Evolutionary conservation across 495 filamentous ascomycete genomes (phyloP).

Genomic region (Chlorociboria aeruginascens): DNA sequence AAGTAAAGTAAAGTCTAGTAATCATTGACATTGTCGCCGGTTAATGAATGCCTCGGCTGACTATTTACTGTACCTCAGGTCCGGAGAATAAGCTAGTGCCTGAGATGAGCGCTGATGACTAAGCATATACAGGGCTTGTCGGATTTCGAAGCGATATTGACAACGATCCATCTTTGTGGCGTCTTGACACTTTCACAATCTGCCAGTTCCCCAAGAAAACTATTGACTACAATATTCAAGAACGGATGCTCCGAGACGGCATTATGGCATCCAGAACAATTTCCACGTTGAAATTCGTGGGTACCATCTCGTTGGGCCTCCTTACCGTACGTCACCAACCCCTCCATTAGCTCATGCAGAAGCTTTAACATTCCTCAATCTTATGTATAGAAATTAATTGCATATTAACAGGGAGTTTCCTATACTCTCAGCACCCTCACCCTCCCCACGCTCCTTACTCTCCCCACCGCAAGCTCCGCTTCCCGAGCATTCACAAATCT

Average conservation of each 20-base stretch:
- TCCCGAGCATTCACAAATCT: constrained; percentile 52
- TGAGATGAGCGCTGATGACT: too few species aligned
- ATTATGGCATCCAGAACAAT: constrained; percentile 57
- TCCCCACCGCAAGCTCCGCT: constrained; percentile 59
- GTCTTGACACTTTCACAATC: too few species aligned
- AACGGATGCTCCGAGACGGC: not conserved
- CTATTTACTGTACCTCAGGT: too few species aligned
- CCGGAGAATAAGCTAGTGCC: too few species aligned
- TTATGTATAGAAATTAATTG: not conserved
- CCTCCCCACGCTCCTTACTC: constrained; percentile 62
- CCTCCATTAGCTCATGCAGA: constrained; percentile 31
- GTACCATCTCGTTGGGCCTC: constrained; percentile 74
- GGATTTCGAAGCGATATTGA: too few species aligned
- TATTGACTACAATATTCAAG: too few species aligned
- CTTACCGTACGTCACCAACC: constrained; percentile 43
- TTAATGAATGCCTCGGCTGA: not conserved
- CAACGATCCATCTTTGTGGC: too few species aligned
- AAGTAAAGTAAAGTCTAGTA: too few species aligned
- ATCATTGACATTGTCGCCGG: too few species aligned
- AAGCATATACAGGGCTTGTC: too few species aligned
- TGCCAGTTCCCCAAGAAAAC: too few species aligned
- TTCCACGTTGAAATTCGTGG: constrained; percentile 76
- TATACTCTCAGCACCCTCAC: constrained; percentile 64
- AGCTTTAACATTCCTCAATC: not conserved
- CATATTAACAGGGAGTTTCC: constrained; percentile 57